A percentile compares a stretch with the other conserved stretches of the same genome.
These are phyloP conservation scores for Psophocarpus tetragonolobus DNA, from an alignment of 306 rosid genomes.

Conservation along the genomic window DNA sequence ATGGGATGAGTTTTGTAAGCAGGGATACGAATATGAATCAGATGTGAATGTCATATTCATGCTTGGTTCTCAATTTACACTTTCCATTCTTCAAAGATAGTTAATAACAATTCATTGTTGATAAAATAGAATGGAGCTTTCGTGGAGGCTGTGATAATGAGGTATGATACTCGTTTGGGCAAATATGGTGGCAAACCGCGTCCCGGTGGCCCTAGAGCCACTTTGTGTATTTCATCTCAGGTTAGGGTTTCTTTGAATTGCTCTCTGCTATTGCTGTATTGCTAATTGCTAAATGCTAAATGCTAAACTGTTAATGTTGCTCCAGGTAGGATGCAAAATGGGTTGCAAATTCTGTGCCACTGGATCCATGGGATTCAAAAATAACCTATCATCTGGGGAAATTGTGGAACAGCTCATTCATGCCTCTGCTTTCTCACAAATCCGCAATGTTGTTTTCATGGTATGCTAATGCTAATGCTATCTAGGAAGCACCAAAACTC, in stretches of 20 bases:
- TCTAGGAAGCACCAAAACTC: too few relatives aligned
- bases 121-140: constrained; percentile 59
- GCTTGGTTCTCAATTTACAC: too few relatives aligned
- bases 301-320: too few relatives aligned
- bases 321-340: constrained; percentile 96
- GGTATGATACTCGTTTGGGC: constrained; percentile 79
- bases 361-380: constrained; percentile 96
- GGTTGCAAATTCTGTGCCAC: constrained; percentile 98
- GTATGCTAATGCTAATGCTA: too few relatives aligned
- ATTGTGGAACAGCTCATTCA: constrained; percentile 89
- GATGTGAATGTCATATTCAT: too few relatives aligned
- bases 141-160: constrained; percentile 92
- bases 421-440: constrained; percentile 69
- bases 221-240: constrained; percentile 92
- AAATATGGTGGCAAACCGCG: constrained; percentile 81
- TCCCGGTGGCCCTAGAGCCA: constrained; percentile 76
- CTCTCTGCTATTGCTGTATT: neutral
- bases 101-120: too few relatives aligned
- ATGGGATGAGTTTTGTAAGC: too few relatives aligned
- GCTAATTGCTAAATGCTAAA: too few relatives aligned
- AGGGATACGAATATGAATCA: too few relatives aligned
- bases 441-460: constrained; percentile 95
- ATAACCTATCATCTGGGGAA: constrained; percentile 75
- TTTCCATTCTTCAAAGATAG: too few relatives aligned
- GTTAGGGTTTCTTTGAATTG: constrained; percentile 22